These are phyloP conservation scores for Plantago lanceolata DNA, from an alignment of 305 asterid genomes.

Conservation along the genomic window DNA sequence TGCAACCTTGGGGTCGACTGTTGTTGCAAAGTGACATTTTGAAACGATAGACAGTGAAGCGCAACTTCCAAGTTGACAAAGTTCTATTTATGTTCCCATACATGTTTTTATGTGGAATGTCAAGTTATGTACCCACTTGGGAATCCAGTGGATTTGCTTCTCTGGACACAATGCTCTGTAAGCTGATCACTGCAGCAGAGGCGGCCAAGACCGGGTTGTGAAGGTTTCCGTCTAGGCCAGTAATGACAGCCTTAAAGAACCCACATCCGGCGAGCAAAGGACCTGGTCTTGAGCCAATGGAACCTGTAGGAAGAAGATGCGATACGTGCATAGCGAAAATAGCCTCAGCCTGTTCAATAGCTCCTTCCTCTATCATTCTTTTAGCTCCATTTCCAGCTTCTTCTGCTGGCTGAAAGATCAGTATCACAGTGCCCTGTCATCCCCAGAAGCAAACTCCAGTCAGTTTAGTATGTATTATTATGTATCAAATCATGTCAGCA, in stretches of 20 bases:
- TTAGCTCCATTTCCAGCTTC: constrained; percentile 95
- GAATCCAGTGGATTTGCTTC: constrained; percentile 87
- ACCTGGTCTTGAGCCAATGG: constrained; percentile 78
- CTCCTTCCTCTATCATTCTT: constrained; percentile 69
- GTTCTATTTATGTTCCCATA: neutral
- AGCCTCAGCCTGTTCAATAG: constrained; percentile 64
- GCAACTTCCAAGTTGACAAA: neutral
- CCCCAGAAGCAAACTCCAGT: neutral
- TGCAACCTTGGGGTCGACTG: neutral
- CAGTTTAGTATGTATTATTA: no score
- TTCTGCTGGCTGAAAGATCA: constrained; percentile 87
- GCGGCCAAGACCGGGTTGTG: constrained; percentile 60
- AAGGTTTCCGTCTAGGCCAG: constrained; percentile 24
- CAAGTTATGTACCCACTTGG: constrained; percentile 41
- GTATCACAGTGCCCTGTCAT: constrained; percentile 69
- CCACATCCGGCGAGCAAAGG: constrained; percentile 94
- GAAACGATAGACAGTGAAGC: neutral
- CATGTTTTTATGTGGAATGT: neutral
- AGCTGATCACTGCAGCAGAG: constrained; percentile 80
- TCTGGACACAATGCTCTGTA: constrained; percentile 79
- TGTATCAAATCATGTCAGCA: no score
- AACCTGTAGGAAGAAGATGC: constrained; percentile 55
- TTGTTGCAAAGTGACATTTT: neutral
- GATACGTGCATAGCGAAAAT: constrained; percentile 74
- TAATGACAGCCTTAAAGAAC: constrained; percentile 66